Percentiles rank a stretch among this genome's conserved stretches.
These are phyloP conservation scores for Neckera pumila DNA, from an alignment of 225 moss, liverwort and hornwort species.

Conservation along the genomic window DNA sequence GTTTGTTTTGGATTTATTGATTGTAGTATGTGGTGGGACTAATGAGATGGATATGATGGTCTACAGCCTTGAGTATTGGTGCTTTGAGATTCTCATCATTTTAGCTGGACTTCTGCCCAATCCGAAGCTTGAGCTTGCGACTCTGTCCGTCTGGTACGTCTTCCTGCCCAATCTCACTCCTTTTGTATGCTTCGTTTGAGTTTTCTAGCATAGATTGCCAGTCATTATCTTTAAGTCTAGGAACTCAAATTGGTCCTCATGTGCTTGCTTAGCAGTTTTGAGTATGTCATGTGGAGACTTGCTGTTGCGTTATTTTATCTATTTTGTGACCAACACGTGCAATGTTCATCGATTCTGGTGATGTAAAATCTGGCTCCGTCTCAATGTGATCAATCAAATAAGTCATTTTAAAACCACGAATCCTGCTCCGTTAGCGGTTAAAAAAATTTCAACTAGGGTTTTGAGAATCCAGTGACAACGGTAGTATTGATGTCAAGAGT, in stretches of 20 bases:
- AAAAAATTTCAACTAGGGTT: neutral
- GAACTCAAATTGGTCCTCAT: neutral
- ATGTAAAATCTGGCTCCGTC: neutral
- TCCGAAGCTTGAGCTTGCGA: conserved; percentile 62
- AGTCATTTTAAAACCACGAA: neutral
- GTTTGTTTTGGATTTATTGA: neutral
- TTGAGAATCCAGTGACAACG: neutral
- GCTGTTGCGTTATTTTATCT: neutral
- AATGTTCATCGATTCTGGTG: neutral
- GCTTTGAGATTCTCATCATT: conserved; percentile 60
- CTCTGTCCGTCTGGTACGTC: conserved; percentile 55
- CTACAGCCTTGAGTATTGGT: conserved; percentile 72
- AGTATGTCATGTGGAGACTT: neutral
- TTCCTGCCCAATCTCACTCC: neutral
- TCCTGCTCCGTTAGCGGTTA: neutral
- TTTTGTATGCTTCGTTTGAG: neutral
- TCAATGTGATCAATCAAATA: neutral
- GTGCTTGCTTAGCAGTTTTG: neutral
- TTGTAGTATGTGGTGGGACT: neutral
- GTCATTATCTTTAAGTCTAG: neutral
- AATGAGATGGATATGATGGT: neutral
- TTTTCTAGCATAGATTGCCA: neutral
- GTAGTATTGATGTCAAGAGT: neutral
- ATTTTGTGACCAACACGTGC: neutral
- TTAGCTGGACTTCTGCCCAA: conserved; percentile 64